Base-by-base conservation (phyloP, 352 stramenopile genomes). In the Halophytophthora polymorphica region DNA sequence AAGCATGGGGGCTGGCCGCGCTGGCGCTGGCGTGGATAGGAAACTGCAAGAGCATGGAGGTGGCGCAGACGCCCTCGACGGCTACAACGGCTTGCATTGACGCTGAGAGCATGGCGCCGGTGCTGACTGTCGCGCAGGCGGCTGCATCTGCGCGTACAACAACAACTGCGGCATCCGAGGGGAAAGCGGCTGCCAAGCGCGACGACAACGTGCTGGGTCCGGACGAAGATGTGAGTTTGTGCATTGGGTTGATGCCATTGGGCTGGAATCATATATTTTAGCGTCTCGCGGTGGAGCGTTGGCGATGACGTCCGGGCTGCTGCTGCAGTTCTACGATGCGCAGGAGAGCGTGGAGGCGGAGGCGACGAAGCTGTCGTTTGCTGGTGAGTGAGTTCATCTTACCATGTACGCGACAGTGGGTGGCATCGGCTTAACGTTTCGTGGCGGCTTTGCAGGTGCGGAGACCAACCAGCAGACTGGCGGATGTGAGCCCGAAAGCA, bases 181-280 rank as follows among this genome's bases (percentile, higher is more conserved):
- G 10, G 19, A 56, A 33, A 28, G 43, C 18, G 2, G 22, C 15
- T 6, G 14, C 59, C 23, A 61, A 57, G 45, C 64, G 65, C 45
- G 78, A 90, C 38, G 78, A 88, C 48, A 85, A 65, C 51, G 69
- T 45, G 29, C 45, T 80, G 6, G 40, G 77, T 45, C 65, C 65
- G 1, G 79, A 90, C 35, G 79, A 90, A 62, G 79, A 90, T 28
- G 79, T 90, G 50, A 19, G 68, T 50, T 23, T n/a, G n/a, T n/a
- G n/a, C n/a, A n/a, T n/a, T n/a, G n/a, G n/a, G n/a, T n/a, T n/a
- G n/a, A n/a, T n/a, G n/a, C n/a, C 14, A 45, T 18, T 39, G 45
- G 18, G 12, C 39, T 23, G 19, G 33, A 19, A 14, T 22, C n/a
- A 21, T 14, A 22, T 15, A 22, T 19, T 35, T n/a, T 11, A 33